Conservation (phyloP, 1,284 basidiomycete genomes). For the Austroboletus niveus region DNA sequence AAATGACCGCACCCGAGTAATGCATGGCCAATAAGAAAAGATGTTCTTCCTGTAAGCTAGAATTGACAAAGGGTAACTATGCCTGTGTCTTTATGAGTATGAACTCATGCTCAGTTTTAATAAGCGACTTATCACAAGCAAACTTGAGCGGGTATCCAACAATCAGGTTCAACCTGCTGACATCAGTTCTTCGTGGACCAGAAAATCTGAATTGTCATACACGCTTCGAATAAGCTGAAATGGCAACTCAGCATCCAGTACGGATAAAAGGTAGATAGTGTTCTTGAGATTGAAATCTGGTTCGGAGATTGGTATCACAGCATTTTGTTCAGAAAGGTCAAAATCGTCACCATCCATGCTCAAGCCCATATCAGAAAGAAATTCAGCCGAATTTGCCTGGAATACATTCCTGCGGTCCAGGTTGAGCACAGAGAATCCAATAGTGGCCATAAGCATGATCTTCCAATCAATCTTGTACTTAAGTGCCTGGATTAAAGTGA, state of each 20-base stretch:
- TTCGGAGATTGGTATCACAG: background rate
- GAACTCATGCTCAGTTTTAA: background rate
- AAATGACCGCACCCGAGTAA: conserved; percentile 38
- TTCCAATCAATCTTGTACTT: conserved; percentile 50
- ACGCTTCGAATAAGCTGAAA: conserved; percentile 73
- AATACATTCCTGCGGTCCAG: conserved; percentile 50
- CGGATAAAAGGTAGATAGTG: conserved; percentile 53
- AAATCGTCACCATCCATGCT: conserved; percentile 47
- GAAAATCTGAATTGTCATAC: conserved; percentile 28
- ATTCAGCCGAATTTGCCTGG: conserved; percentile 66
- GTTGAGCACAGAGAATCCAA: conserved; percentile 46
- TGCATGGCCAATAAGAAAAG: conserved; percentile 48
- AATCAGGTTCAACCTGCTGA: conserved; percentile 55
- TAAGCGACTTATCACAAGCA: conserved; percentile 33
- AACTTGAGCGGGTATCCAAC: conserved; percentile 69
- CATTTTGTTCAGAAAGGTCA: background rate
- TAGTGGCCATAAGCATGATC: conserved; percentile 46
- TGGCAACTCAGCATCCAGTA: conserved; percentile 65
- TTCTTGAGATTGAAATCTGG: conserved; percentile 67
- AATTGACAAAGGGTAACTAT: conserved; percentile 53
- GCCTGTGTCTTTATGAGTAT: conserved; percentile 9
- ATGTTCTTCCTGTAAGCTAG: conserved; percentile 54
- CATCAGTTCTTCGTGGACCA: background rate
- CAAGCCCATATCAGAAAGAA: conserved; percentile 59
- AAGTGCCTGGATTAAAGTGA: conserved; percentile 18